phyloP scores from a whole-genome alignment of 2,329 filamentous ascomycete species.

The Cucurbitaria berberidis region DNA sequence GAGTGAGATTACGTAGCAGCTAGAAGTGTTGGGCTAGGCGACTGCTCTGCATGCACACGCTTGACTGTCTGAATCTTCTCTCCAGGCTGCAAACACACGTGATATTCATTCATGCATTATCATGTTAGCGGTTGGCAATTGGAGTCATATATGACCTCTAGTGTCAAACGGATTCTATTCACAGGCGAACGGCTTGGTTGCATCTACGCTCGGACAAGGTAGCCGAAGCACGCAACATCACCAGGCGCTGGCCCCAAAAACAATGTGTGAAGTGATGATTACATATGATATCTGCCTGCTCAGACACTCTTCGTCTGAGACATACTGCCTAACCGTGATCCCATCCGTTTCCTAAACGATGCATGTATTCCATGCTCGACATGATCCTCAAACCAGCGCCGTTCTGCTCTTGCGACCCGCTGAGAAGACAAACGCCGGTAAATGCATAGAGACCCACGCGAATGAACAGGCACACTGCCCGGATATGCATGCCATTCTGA shows the following conservation, averaged over 20 bases:
- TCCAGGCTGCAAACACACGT: conserved; percentile 4
- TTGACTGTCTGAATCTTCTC: background rate
- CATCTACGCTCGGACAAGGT: background rate
- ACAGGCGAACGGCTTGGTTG: no score
- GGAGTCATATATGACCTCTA: no score
- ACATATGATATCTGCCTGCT: conserved; percentile 14
- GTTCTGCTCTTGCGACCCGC: conserved; percentile 21
- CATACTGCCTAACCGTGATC: background rate
- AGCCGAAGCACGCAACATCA: background rate
- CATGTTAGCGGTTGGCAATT: background rate
- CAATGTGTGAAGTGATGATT: conserved; percentile 4
- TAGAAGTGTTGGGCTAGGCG: background rate
- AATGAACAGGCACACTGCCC: conserved; percentile 11
- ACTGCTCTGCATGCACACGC: conserved; percentile 18
- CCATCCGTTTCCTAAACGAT: background rate
- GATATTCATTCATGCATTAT: background rate
- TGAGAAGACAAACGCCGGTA: conserved; percentile 25
- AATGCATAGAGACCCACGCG: conserved; percentile 20
- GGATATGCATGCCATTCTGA: conserved; percentile 35
- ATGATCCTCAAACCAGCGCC: conserved; percentile 14
- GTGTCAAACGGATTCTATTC: no score
- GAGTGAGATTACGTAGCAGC: background rate
- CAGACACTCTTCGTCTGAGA: background rate
- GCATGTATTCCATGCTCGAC: conserved; percentile 7
- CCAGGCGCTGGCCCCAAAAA: no score